Conservation (phyloP, 2,329 filamentous ascomycete species). For the Elsinoe australis region DNA sequence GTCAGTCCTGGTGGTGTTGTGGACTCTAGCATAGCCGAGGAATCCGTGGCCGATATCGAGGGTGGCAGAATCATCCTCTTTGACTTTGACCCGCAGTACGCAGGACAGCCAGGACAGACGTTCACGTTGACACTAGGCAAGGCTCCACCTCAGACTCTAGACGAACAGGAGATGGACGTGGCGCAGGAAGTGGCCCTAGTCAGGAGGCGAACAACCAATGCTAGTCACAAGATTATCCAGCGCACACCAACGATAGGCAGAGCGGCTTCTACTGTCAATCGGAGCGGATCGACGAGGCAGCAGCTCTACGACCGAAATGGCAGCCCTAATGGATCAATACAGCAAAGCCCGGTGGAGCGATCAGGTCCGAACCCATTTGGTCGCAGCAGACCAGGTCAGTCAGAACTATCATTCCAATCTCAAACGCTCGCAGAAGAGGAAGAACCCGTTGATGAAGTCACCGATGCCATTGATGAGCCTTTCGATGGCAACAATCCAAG, state of each 20-base stretch:
- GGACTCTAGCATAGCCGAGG: slow-evolving; percentile 26
- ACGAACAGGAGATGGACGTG: slow-evolving; percentile 30
- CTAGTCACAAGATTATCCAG: slow-evolving; percentile 28
- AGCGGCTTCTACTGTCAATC: slow-evolving; percentile 29
- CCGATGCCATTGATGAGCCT: slow-evolving; percentile 29
- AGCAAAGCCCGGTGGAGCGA: slow-evolving; percentile 12
- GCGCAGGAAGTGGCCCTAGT: slow-evolving; percentile 31
- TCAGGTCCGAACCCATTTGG: slow-evolving; percentile 8
- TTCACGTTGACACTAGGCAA: slow-evolving; percentile 31
- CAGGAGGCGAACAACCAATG: slow-evolving; percentile 31
- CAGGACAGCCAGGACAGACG: slow-evolving; percentile 33
- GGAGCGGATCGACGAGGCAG: slow-evolving; percentile 1
- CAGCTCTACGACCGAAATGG: neutral
- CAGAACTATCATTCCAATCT: slow-evolving; percentile 17
- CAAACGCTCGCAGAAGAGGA: slow-evolving; percentile 28
- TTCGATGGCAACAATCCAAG: slow-evolving; percentile 30
- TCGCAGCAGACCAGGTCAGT: slow-evolving; percentile 12
- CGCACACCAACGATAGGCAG: slow-evolving; percentile 29
- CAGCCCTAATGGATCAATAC: slow-evolving; percentile 4
- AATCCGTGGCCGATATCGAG: slow-evolving; percentile 31
- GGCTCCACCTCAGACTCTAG: slow-evolving; percentile 29
- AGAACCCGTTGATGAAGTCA: slow-evolving; percentile 26
- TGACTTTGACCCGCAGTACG: slow-evolving; percentile 30
- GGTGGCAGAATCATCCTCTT: slow-evolving; percentile 33
- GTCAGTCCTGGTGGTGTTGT: slow-evolving; percentile 32